These are phyloP conservation scores for Rhododendron vialii DNA, from an alignment of 148 eudicot genomes.

Conservation along the genomic window DNA sequence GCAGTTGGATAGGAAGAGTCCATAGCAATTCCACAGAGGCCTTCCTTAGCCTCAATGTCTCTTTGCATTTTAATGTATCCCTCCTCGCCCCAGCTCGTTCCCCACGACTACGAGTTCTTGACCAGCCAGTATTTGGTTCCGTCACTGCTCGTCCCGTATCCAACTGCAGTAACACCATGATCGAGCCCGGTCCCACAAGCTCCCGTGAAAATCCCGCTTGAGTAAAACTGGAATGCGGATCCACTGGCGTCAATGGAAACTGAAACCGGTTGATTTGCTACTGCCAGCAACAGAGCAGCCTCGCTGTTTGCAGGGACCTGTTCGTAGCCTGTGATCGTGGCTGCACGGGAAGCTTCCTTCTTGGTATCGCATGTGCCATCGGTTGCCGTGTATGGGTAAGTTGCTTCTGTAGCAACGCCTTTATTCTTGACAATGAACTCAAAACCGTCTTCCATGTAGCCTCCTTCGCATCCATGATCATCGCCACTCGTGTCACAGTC, in stretches of 20 bases:
- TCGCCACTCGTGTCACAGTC: not conserved
- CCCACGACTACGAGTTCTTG: not conserved
- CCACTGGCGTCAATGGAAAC: not conserved
- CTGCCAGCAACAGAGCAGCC: not conserved
- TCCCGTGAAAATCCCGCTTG: not conserved
- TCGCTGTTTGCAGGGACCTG: not conserved
- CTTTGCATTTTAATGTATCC: not conserved
- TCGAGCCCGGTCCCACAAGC: not conserved
- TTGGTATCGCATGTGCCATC: not conserved
- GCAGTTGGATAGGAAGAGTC: not conserved
- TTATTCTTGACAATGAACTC: not conserved
- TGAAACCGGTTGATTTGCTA: not conserved
- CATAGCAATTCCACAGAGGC: not conserved
- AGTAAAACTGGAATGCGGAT: not conserved
- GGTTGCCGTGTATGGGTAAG: not conserved
- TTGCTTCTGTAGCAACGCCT: not conserved
- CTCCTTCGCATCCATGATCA: not conserved
- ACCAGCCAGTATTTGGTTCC: not conserved
- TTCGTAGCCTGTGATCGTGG: not conserved
- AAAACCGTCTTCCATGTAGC: not conserved
- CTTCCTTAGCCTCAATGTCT: not conserved
- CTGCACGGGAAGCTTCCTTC: not conserved
- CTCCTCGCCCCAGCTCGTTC: not conserved
- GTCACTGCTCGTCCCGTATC: not conserved
- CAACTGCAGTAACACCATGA: conserved; percentile 1